Evolutionary conservation across 2,329 filamentous ascomycete species (phyloP), one percentile per base, ranked within the genome.

Genomic region (Epicoccum nigrum): DNA sequence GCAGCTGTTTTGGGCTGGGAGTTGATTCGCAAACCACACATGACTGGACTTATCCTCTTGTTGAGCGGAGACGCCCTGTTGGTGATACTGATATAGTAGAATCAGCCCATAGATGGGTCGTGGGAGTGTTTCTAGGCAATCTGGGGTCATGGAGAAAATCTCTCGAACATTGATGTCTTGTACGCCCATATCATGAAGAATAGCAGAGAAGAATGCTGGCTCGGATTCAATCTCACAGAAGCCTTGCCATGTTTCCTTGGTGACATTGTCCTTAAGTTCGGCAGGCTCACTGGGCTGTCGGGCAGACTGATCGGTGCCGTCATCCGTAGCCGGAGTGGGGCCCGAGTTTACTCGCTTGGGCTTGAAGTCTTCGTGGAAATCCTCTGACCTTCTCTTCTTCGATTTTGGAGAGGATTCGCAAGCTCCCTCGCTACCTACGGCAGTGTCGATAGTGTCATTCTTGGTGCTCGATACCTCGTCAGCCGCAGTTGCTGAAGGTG

Each of bases 21-120:
- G 88, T 76, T 96, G 93, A 65, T 97, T 97, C 21, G 92, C 92
- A 71, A 97, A 97, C 93, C 94, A 99, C 15, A 97, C 78, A 23
- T 84, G 77, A 3, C 83, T 76, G 0, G 86, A 86, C 56, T 83
- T 86, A 55, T 82, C 78, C 48, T 79, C 75, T 64, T 76, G 83
- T 60, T 71, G 70, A 4, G 74, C 69, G 47, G 84, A 80, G n/a
- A 55, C 51, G 30, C 77, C 76, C 4, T 79, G 82, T 23, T 83
- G 80, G 61, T 85, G 70, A 53, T 78, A 96, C 51, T 87, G 84
- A 64, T 91, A 96, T 1, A 96, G 82, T 57, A 97, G 94, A 41
- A 99, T 88, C n/a, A 97, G 76, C 2, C 93, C 93, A 63, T 90
- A 86, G 2, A 94, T 62, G 4, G 55, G 35, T n/a, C 47, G 50